Conservation (phyloP, 176 grass and related monocot species). For the Phragmites australis region DNA sequence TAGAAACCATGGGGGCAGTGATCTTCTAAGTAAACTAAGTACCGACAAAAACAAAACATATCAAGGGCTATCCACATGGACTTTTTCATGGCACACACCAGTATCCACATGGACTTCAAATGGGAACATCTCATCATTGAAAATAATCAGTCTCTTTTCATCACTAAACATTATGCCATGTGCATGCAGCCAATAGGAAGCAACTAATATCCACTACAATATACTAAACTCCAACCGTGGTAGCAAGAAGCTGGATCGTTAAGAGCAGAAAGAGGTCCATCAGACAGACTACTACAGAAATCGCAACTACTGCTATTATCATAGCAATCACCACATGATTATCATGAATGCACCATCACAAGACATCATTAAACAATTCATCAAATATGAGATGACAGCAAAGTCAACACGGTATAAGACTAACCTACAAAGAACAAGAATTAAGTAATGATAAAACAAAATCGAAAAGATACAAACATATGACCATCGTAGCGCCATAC, state of each 20-base stretch:
- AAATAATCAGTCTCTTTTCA: not conserved
- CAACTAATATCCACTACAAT: not conserved
- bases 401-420: constrained; percentile 36
- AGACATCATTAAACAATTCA: constrained; percentile 37
- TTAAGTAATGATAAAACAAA: constrained; percentile 40
- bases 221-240: not conserved
- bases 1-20: not conserved
- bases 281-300: not conserved
- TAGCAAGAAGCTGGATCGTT: not conserved
- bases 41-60: not conserved
- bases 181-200: not conserved
- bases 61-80: not conserved
- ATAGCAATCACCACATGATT: constrained; percentile 10
- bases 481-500: constrained; percentile 11
- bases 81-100: not conserved
- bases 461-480: constrained; percentile 32
- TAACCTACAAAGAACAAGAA: constrained; percentile 54
- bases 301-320: not conserved
- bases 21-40: too few relatives aligned
- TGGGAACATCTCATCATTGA: not conserved
- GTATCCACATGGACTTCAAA: not conserved
- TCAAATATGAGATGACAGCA: constrained; percentile 32
- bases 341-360: constrained; percentile 26
- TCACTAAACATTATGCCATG: constrained; percentile 1
- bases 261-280: not conserved